Evolutionary conservation across 2,329 filamentous ascomycete species (phyloP).

Genomic region (Sclerotinia glacialis): DNA sequence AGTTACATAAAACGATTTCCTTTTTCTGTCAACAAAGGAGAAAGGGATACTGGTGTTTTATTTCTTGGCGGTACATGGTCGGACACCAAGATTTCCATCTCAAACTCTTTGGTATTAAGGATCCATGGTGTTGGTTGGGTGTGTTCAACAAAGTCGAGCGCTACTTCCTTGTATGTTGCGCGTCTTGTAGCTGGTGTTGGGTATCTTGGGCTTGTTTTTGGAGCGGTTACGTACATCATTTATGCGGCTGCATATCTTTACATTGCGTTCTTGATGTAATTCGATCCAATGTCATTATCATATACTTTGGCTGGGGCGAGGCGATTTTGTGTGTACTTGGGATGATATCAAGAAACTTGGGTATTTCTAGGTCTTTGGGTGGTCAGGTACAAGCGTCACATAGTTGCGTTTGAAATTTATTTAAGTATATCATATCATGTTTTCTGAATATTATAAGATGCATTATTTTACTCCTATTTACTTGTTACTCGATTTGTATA

Average conservation of each 20-base stretch:
- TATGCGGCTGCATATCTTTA: constrained; percentile 34
- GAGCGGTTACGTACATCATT: constrained; percentile 30
- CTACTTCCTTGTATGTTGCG: constrained; percentile 35
- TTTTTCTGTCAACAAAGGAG: constrained; percentile 31
- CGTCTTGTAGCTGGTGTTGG: constrained; percentile 22
- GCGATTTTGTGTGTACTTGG: constrained; percentile 22
- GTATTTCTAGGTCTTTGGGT: constrained; percentile 14
- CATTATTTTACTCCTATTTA: background rate
- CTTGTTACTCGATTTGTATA: background rate
- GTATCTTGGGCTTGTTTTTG: constrained; percentile 29
- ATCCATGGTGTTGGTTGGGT: constrained; percentile 34
- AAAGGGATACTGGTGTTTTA: constrained; percentile 36
- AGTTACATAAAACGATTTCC: constrained; percentile 40
- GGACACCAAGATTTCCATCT: constrained; percentile 37
- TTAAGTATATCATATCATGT: background rate
- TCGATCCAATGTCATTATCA: constrained; percentile 24
- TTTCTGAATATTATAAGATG: background rate
- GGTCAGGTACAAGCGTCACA: constrained; percentile 21
- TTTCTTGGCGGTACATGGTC: constrained; percentile 32
- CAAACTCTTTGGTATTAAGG: constrained; percentile 30
- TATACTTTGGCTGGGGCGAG: constrained; percentile 22
- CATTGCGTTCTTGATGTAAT: constrained; percentile 26
- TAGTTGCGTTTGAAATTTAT: constrained; percentile 3
- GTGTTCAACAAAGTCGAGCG: constrained; percentile 32
- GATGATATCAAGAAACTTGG: constrained; percentile 24